Base-by-base conservation (phyloP, 2,329 filamentous ascomycete species). In the Fusarium penzigii region DNA sequence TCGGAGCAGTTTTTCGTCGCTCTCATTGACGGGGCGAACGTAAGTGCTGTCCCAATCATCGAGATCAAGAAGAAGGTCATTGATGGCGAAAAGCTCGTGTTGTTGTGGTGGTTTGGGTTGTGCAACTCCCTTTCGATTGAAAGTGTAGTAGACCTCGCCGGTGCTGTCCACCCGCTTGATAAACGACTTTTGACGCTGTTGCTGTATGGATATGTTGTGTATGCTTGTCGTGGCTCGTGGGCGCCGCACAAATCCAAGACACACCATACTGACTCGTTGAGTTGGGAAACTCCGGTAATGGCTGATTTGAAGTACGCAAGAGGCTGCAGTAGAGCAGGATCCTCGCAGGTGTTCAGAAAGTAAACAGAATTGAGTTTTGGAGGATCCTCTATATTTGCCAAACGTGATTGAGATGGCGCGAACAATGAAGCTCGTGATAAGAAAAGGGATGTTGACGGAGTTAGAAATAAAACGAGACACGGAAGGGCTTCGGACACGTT, bases 21-120 rank as follows among this genome's bases (percentile, higher is more conserved):
- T 56, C 3, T 70, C 57, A 42, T 73, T 67, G 49, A 68, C 75
- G 3, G 66, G 61, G 29, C 79, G 76, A 39, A 82, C 78, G 43
- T 70, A 64, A 1, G 62, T 67, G 56, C 63, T 75, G 17, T 75
- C 71, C 53, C 77, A 72, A 42, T 77, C 76, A 56, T 83, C 81
- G 39, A 84, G 76, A 52, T 84, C 78, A 39, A 84, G 70, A 3
- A 82, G 63, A 11, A 78, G 55, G 16, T 71, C 48, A 12, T 76
- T 72, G 39, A 78, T 67, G 20, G 76, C 63, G 54, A 75, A 74
- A 53, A 73, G 68, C n/a, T 69, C 59, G 43, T 59, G 34, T 10
- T 61, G 39, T 8, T 42, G 44, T 2, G 58, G 53, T 1, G 25
- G 29, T 29, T 62, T 59, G 3, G 60, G 51, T 14, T 41, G 32